Conservation (phyloP, 306 rosid genomes). For the Glycyrrhiza uralensis region DNA sequence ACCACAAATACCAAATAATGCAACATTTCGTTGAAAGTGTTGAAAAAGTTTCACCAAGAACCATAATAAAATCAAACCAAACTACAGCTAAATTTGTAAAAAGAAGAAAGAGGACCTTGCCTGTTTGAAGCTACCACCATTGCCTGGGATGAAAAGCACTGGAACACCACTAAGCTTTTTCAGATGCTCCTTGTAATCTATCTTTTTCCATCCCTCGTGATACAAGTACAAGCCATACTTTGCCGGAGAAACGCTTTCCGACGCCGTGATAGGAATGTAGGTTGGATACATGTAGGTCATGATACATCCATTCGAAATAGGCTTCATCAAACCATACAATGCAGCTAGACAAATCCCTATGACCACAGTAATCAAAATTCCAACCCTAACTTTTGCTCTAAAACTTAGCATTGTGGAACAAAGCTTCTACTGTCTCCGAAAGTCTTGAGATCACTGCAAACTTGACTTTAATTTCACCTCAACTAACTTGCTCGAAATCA, state of each 20-base stretch:
- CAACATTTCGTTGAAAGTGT: background rate
- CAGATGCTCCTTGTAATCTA: constrained; percentile 77
- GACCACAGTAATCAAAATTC: constrained; percentile 43
- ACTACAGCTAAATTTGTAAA: background rate
- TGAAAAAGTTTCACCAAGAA: constrained; percentile 1
- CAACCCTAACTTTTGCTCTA: constrained; percentile 56
- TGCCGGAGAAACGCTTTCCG: constrained; percentile 42
- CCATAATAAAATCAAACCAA: background rate
- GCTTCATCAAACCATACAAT: constrained; percentile 63
- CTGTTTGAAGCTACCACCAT: constrained; percentile 99
- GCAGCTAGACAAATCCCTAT: constrained; percentile 60
- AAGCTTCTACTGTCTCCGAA: constrained; percentile 15
- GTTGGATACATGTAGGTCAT: constrained; percentile 99
- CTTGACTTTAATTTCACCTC: background rate
- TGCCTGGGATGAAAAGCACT: constrained; percentile 94
- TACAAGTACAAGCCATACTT: constrained; percentile 84
- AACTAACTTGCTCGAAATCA: background rate
- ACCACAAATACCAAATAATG: constrained; percentile 1
- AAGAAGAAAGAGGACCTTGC: constrained; percentile 59
- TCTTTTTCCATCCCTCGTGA: constrained; percentile 96
- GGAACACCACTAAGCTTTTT: constrained; percentile 85
- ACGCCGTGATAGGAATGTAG: constrained; percentile 66
- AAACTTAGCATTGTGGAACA: constrained; percentile 50
- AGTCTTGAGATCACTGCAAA: constrained; percentile 6
- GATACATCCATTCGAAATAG: constrained; percentile 76